phyloP scores from a whole-genome alignment of 352 stramenopile genomes.

The Phytophthora lateralis region DNA sequence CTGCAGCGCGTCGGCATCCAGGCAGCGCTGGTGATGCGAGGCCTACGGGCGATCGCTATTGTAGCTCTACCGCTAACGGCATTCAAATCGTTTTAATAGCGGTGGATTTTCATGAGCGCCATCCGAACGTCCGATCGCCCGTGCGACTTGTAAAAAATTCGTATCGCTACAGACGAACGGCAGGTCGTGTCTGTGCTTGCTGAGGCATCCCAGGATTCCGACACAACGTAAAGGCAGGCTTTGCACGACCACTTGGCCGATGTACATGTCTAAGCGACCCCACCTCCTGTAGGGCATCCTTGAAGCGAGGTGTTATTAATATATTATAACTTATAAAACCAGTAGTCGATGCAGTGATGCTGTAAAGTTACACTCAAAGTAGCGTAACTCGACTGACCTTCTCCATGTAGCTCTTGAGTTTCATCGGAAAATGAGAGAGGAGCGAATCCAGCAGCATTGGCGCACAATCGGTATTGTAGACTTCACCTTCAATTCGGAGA shows the following conservation, averaged over 20 bases:
- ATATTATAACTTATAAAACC: background rate
- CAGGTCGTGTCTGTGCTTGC: conserved; percentile 83
- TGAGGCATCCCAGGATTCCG: conserved; percentile 80
- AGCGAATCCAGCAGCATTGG: background rate
- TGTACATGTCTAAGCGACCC: conserved; percentile 41
- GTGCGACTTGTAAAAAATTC: conserved; percentile 23
- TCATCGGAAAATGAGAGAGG: conserved; percentile 7
- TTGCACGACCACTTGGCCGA: conserved; percentile 57
- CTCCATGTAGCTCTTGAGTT: conserved; percentile 41
- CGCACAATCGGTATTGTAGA: conserved; percentile 9
- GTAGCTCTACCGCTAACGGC: conserved; percentile 68
- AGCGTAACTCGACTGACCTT: conserved; percentile 34
- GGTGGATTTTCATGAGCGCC: conserved; percentile 25
- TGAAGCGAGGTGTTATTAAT: conserved; percentile 36
- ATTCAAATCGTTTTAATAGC: conserved; percentile 8
- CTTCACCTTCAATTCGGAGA: conserved; percentile 11
- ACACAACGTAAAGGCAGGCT: conserved; percentile 81
- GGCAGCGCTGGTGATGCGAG: conserved; percentile 50
- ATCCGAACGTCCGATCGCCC: conserved; percentile 15
- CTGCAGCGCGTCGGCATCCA: conserved; percentile 57
- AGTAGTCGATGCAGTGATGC: too few species aligned
- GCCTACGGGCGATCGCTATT: conserved; percentile 81
- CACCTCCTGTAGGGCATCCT: conserved; percentile 38
- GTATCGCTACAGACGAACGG: conserved; percentile 42
- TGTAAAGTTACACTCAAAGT: too few species aligned